Evolutionary conservation across 495 filamentous ascomycete genomes (phyloP).

Genomic region (Penicillium pancosmium): DNA sequence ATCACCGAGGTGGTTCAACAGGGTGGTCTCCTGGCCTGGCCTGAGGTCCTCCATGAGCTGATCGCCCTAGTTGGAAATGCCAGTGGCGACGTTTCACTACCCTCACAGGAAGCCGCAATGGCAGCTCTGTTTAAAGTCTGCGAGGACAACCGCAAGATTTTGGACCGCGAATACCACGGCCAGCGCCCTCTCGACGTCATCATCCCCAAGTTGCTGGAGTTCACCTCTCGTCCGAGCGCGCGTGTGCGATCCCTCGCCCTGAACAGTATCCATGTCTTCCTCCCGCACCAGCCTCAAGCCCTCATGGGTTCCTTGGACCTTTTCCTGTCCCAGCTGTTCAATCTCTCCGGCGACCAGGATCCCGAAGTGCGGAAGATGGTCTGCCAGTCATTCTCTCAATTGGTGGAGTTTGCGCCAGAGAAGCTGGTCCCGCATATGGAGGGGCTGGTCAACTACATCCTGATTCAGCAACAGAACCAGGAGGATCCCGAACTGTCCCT

Average conservation of each 20-base stretch:
- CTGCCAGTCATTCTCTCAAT: slow-evolving; percentile 88
- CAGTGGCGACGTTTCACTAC: slow-evolving; percentile 61
- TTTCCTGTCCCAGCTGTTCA: slow-evolving; percentile 80
- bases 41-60: slow-evolving; percentile 82
- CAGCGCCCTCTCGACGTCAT: slow-evolving; percentile 85
- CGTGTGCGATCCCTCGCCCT: slow-evolving; percentile 80
- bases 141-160: slow-evolving; percentile 86
- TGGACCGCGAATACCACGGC: slow-evolving; percentile 84
- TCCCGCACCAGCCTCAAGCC: slow-evolving; percentile 76
- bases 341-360: slow-evolving; percentile 71
- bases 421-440: slow-evolving; percentile 87
- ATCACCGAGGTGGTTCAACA: slow-evolving; percentile 90
- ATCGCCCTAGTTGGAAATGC: slow-evolving; percentile 74
- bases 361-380: slow-evolving; percentile 86
- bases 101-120: slow-evolving; percentile 92
- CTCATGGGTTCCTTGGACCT: slow-evolving; percentile 75
- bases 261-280: slow-evolving; percentile 86
- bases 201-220: slow-evolving; percentile 87
- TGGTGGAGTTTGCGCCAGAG: slow-evolving; percentile 88
- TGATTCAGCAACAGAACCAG: slow-evolving; percentile 78
- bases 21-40: slow-evolving; percentile 88
- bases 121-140: slow-evolving; percentile 91
- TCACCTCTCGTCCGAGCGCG: slow-evolving; percentile 70
- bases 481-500: slow-evolving; percentile 90
- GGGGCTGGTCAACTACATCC: slow-evolving; percentile 90